Percentiles rank a stretch among this genome's conserved stretches.
Evolutionary conservation across 2,329 filamentous ascomycete species (phyloP).

Genomic region (Hypoxylon sp.): DNA sequence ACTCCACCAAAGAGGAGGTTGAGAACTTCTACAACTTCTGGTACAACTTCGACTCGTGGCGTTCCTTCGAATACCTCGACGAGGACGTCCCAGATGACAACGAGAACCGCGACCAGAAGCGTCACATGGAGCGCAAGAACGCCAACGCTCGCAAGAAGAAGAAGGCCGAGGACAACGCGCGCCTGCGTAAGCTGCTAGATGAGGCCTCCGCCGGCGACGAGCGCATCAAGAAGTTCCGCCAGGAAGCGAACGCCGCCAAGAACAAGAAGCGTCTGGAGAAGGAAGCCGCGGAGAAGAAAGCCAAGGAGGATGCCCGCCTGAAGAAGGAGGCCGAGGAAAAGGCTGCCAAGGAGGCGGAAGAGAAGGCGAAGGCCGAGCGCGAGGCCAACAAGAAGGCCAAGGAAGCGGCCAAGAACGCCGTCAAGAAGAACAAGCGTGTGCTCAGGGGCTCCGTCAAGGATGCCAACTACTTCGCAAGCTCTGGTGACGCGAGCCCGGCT

Average conservation of each 20-base stretch:
- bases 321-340: constrained; percentile 87
- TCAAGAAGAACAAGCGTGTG: constrained; percentile 99
- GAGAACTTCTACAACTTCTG: constrained; percentile 99
- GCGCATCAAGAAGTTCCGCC: constrained; percentile 96
- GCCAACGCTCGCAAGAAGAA: constrained; percentile 98
- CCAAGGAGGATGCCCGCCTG: constrained; percentile 84
- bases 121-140: constrained; percentile 98
- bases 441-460: constrained; percentile 95
- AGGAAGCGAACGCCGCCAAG: constrained; percentile 92
- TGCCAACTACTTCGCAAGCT: constrained; percentile 87
- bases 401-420: constrained; percentile 97
- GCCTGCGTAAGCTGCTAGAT: constrained; percentile 90
- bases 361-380: constrained; percentile 84
- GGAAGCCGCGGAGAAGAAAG: constrained; percentile 90
- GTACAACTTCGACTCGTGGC: constrained; percentile 99
- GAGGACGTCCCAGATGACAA: constrained; percentile 99
- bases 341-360: constrained; percentile 85
- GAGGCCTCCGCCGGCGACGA: constrained; percentile 87
- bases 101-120: constrained; percentile 98
- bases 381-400: constrained; percentile 94
- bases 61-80: constrained; percentile 97
- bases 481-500: constrained; percentile 77
- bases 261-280: constrained; percentile 93
- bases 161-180: constrained; percentile 97
- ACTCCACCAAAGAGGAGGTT: constrained; percentile 88